Conservation (phyloP, 129 eudicot species). For the Flaveria robusta region DNA sequence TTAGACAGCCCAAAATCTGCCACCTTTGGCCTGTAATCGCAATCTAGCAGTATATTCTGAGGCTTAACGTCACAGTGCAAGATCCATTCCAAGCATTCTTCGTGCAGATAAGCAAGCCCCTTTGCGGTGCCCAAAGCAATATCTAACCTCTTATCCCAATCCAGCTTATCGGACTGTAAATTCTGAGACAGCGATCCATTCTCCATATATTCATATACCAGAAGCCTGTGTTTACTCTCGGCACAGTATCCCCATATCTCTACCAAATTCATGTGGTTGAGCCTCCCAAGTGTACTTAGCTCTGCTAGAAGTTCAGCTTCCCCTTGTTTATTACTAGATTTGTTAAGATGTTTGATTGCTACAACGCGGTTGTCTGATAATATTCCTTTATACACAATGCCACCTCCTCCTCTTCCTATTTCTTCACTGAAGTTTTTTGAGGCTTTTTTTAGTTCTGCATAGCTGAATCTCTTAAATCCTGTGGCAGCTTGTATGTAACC, state of each 20-base stretch:
- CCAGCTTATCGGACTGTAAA: conserved; percentile 28
- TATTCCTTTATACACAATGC: conserved; percentile 40
- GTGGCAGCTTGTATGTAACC: conserved; percentile 33
- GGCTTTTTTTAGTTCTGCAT: conserved; percentile 43
- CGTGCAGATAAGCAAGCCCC: conserved; percentile 63
- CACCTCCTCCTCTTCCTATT: conserved; percentile 53
- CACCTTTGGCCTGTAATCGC: conserved; percentile 41
- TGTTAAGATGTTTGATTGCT: conserved; percentile 38
- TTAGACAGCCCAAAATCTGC: conserved; percentile 53
- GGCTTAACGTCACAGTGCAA: conserved; percentile 65
- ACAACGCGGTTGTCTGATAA: conserved; percentile 32
- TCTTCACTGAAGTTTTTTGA: conserved; percentile 35
- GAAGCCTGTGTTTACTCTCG: conserved; percentile 35
- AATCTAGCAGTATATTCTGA: conserved; percentile 44
- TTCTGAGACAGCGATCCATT: conserved; percentile 43
- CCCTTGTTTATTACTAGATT: conserved; percentile 17
- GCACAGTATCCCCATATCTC: conserved; percentile 55
- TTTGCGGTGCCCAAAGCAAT: conserved; percentile 62
- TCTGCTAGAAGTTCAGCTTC: conserved; percentile 53
- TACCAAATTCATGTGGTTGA: conserved; percentile 52
- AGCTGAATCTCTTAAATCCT: conserved; percentile 37
- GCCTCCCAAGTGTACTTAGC: conserved; percentile 48
- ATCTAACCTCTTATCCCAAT: conserved; percentile 43
- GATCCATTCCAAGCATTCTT: conserved; percentile 69
- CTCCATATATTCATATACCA: conserved; percentile 54